Percentiles rank a stretch among this genome's conserved stretches.
Conservation (phyloP, 495 filamentous ascomycete genomes). For the Chaetomium cochliodes region DNA sequence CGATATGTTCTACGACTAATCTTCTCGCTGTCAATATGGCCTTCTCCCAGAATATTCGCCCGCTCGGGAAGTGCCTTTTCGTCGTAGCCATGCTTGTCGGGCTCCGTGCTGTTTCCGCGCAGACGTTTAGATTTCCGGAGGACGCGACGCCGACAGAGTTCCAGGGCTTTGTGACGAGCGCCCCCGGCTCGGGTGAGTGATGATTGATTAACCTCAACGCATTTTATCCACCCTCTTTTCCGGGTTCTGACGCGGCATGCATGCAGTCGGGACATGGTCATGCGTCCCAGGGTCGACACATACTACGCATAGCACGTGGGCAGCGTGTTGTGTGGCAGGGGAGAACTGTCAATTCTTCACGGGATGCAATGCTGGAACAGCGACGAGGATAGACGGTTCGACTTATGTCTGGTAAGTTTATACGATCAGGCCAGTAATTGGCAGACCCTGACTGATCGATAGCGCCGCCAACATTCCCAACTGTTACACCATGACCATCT, state of each 20-base stretch:
- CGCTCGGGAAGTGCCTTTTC: slow-evolving; percentile 1
- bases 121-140: not conserved
- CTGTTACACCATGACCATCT: slow-evolving; percentile 3
- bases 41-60: not conserved
- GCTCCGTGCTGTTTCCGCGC: not conserved
- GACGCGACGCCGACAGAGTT: not conserved
- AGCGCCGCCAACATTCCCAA: not conserved
- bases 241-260: not conserved
- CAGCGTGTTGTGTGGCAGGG: not conserved
- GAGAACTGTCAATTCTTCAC: not conserved
- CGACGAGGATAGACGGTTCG: slow-evolving; percentile 3
- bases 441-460: not conserved
- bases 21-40: not conserved
- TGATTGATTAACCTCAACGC: not conserved
- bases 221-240: not conserved
- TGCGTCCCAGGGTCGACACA: slow-evolving; percentile 1
- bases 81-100: not conserved
- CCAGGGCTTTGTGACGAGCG: not conserved
- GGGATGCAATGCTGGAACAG: not conserved
- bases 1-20: not conserved
- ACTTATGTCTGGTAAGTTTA: not conserved
- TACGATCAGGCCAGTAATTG: not conserved
- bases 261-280: not conserved
- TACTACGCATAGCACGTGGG: not conserved
- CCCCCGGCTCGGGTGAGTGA: not conserved